These are phyloP conservation scores for Ceratocystis papillata DNA, from an alignment of 2,329 filamentous ascomycete species.

Conservation along the genomic window DNA sequence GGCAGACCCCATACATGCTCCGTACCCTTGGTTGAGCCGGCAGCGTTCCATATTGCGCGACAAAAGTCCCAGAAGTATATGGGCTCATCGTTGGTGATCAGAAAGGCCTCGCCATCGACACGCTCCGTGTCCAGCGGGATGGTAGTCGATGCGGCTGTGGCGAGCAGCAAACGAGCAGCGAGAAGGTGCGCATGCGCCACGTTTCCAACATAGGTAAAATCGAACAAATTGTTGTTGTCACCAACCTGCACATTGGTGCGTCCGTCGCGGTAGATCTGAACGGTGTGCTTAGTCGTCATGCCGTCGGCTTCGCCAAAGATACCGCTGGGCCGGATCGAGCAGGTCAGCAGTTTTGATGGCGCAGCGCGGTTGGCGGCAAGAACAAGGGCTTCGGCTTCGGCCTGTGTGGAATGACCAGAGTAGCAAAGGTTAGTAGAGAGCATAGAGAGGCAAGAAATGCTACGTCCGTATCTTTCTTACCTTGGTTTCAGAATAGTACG, in stretches of 20 bases:
- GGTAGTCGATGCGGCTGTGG: conserved; percentile 38
- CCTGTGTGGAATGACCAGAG: conserved; percentile 35
- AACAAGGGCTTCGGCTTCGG: conserved; percentile 70
- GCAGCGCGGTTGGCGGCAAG: conserved; percentile 59
- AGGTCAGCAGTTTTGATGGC: conserved; percentile 56
- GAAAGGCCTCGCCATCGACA: conserved; percentile 76
- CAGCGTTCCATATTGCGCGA: conserved; percentile 60
- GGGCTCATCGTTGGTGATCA: conserved; percentile 81
- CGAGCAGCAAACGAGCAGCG: conserved; percentile 56
- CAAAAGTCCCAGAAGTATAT: conserved; percentile 88
- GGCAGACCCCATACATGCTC: conserved; percentile 46
- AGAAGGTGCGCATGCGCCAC: conserved; percentile 70
- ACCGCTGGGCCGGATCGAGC: conserved; percentile 70
- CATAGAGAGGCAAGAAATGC: neutral
- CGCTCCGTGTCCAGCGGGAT: conserved; percentile 61
- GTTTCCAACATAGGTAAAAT: conserved; percentile 55
- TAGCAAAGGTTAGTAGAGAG: neutral
- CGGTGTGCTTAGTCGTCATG: conserved; percentile 60
- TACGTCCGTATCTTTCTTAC: conserved; percentile 33
- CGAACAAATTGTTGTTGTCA: conserved; percentile 51
- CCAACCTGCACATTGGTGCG: conserved; percentile 74
- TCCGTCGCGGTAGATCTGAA: conserved; percentile 57
- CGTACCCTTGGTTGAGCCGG: conserved; percentile 43
- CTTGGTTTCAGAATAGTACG: conserved; percentile 90
- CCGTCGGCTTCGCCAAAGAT: conserved; percentile 88